These are phyloP conservation scores for Mycena amicta DNA, from an alignment of 768 basidiomycete genomes.

Conservation along the genomic window DNA sequence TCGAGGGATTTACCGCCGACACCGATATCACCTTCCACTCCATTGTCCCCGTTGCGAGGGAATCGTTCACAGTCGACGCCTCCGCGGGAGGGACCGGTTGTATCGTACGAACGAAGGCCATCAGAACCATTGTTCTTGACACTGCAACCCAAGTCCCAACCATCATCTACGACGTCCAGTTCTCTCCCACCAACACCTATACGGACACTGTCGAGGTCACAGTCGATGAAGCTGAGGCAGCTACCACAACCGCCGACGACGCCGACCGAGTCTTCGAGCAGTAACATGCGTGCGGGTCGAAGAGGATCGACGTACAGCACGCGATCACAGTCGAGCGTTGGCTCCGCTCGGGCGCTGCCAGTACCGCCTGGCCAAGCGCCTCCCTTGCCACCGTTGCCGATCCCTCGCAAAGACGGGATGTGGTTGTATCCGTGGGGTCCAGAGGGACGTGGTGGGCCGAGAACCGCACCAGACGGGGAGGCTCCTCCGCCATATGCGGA, in stretches of 20 bases:
- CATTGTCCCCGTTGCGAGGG: slow-evolving; percentile 16
- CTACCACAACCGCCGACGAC: slow-evolving; percentile 25
- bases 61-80: slow-evolving; percentile 42
- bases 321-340: slow-evolving; percentile 8
- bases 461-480: slow-evolving; percentile 3
- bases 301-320: slow-evolving; percentile 18
- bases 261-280: slow-evolving; percentile 7
- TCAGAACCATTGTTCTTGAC: slow-evolving; percentile 18
- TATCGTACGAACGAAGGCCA: slow-evolving; percentile 16
- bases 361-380: slow-evolving; percentile 8
- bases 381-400: slow-evolving; percentile 9
- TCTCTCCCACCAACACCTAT: slow-evolving; percentile 1
- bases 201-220: slow-evolving; percentile 35
- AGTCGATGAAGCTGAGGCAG: slow-evolving; percentile 28
- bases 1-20: slow-evolving; percentile 22
- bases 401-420: slow-evolving; percentile 14
- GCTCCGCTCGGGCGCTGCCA: slow-evolving; percentile 8
- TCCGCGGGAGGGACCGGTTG: slow-evolving; percentile 27
- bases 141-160: not conserved
- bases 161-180: not conserved
- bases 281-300: not conserved
- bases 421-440: slow-evolving; percentile 17
- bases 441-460: not conserved
- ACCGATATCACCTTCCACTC: slow-evolving; percentile 10
- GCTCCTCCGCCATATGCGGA: slow-evolving; percentile 20